Conservation (phyloP, 2,329 filamentous ascomycete genomes). For the Curvularia lunata region DNA sequence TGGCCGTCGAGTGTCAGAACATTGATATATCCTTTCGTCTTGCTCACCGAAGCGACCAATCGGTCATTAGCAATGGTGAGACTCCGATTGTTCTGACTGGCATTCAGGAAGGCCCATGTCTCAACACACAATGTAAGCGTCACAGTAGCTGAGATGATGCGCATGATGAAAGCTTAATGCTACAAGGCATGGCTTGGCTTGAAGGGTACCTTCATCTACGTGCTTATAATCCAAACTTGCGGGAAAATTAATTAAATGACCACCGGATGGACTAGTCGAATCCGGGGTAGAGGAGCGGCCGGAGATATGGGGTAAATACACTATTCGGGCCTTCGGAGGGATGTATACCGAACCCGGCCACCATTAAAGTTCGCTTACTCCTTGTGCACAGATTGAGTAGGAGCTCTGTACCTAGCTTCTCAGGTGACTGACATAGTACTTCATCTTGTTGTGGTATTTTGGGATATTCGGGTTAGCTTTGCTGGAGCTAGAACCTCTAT, state of each 20-base stretch:
- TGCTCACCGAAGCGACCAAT: constrained; percentile 54
- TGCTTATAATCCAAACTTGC: constrained; percentile 23
- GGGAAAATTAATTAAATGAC: constrained; percentile 27
- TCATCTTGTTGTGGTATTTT: neutral
- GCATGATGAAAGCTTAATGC: constrained; percentile 19
- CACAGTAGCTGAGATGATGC: constrained; percentile 8
- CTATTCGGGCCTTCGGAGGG: constrained; percentile 25
- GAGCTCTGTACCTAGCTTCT: neutral
- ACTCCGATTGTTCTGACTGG: constrained; percentile 27
- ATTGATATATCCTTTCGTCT: constrained; percentile 52
- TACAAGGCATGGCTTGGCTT: constrained; percentile 3
- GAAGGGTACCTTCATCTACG: constrained; percentile 8
- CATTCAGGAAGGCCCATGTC: constrained; percentile 26
- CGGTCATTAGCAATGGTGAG: constrained; percentile 55
- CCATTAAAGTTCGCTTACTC: neutral
- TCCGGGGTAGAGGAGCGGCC: constrained; percentile 27
- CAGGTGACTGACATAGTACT: neutral
- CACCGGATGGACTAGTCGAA: constrained; percentile 14
- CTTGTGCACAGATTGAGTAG: neutral
- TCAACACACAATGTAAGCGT: constrained; percentile 20
- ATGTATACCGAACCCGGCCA: constrained; percentile 20
- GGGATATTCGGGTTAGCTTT: neutral
- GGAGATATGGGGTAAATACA: constrained; percentile 13
- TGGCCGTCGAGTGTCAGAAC: constrained; percentile 56
- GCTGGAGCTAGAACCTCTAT: neutral